Percentiles rank a stretch among this genome's conserved stretches.
phyloP scores from a whole-genome alignment of 2,329 filamentous ascomycete species.

The Fusarium palustre region DNA sequence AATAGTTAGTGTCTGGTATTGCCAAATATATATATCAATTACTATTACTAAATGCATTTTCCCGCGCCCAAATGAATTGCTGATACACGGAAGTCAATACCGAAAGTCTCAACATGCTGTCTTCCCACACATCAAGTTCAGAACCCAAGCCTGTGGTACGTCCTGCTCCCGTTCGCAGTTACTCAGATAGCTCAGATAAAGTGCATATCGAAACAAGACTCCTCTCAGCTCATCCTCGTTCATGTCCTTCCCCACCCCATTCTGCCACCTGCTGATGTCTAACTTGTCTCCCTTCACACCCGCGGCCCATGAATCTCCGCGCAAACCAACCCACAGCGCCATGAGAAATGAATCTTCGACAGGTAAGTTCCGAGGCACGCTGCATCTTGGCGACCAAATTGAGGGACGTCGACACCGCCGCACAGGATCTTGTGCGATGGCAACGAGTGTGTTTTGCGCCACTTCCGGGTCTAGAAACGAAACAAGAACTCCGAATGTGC shows the following conservation, averaged over 20 bases:
- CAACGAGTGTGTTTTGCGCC: slow-evolving; percentile 43
- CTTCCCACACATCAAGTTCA: slow-evolving; percentile 39
- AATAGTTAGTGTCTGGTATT: not conserved
- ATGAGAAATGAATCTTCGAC: slow-evolving; percentile 50
- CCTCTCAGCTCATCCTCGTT: slow-evolving; percentile 43
- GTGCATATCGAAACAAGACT: slow-evolving; percentile 51
- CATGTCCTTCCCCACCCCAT: slow-evolving; percentile 38
- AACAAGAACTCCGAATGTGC: slow-evolving; percentile 46
- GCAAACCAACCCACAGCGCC: slow-evolving; percentile 48
- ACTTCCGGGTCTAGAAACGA: slow-evolving; percentile 48
- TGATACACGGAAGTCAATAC: not conserved
- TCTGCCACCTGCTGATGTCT: slow-evolving; percentile 35
- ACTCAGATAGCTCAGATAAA: slow-evolving; percentile 52
- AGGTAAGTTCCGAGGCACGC: slow-evolving; percentile 47
- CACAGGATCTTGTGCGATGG: slow-evolving; percentile 40
- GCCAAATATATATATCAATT: not conserved
- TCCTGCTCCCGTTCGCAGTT: slow-evolving; percentile 41
- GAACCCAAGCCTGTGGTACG: slow-evolving; percentile 50
- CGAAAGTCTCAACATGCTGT: not conserved
- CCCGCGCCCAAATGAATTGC: not conserved
- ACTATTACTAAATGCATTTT: not conserved
- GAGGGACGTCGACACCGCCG: slow-evolving; percentile 40
- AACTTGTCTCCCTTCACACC: slow-evolving; percentile 11
- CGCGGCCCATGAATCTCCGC: slow-evolving; percentile 43
- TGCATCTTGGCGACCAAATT: slow-evolving; percentile 54